Base-by-base conservation (phyloP, 345 rosid species). In the Eucalyptus curtisii region DNA sequence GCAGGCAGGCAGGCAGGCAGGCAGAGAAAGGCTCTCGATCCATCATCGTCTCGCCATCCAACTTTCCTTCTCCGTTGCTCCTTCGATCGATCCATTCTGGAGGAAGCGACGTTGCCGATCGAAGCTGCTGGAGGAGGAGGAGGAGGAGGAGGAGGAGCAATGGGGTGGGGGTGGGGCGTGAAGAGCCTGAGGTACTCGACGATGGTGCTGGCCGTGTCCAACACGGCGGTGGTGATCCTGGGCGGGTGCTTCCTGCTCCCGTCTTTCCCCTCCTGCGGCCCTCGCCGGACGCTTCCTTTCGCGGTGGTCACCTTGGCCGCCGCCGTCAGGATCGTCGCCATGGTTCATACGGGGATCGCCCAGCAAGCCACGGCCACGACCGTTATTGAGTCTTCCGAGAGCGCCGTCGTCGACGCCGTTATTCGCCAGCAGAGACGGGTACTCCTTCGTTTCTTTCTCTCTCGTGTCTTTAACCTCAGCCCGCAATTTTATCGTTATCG, bases 301-400 rank as follows among this genome's bases (percentile, higher is more conserved):
- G 85, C 86, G 15, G 68, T 61, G 50, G 98, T 95, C n/a, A 93
- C 96, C 30, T 40, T 93, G 24, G 90, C 92, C 33, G 95, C 99
- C 19, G 92, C 71, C 45, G 45, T 94, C 85, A 94, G 94, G 89
- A 90, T 97, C 61, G 89, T 91, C 48, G 92, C 92, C 45, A 95
- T 95, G 96, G 86, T 95, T 37, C 87, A 88, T 49, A 92, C 94
- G 5, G 98, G 95, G 13, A 88, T 93, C 76, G 93, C 98, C 7
- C 99, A 97, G 87, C 94, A 91, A 88, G 95, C 95, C 88, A 93
- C 95, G 79, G 99, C 99, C 76, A 91, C 59, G 68, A 86, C 93
- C 33, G 92, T 97, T 76, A 92, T 94, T 86, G 93, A 94, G 89
- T 95, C 96, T 14, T 76, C 93, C 48, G 91, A 91, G 37, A 53